A percentile compares a stretch with the other conserved stretches of the same genome.
phyloP scores from a whole-genome alignment of 768 basidiomycete species.

The Suillus cothurnatus region DNA sequence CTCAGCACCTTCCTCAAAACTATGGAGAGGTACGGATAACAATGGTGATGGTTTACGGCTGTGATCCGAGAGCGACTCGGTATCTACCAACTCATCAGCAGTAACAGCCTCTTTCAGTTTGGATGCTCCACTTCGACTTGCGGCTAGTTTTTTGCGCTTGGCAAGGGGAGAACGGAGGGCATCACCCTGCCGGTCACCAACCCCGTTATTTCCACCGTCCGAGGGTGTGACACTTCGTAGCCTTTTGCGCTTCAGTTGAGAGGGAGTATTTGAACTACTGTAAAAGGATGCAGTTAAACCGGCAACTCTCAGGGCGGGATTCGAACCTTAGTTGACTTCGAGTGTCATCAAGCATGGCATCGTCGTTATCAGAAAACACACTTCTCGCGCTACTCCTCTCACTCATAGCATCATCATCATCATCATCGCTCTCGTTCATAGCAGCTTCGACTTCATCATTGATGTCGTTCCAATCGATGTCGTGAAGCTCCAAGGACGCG shows the following conservation, averaged over 20 bases:
- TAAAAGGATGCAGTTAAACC: constrained; percentile 11
- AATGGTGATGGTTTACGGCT: constrained; percentile 16
- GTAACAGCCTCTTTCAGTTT: constrained; percentile 68
- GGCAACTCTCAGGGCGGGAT: constrained; percentile 23
- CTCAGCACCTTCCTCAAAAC: constrained; percentile 35
- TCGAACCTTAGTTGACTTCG: constrained; percentile 48
- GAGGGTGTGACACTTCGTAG: constrained; percentile 73
- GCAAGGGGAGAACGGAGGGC: constrained; percentile 67
- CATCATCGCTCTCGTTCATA: constrained; percentile 78
- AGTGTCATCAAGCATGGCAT: constrained; percentile 47
- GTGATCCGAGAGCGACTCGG: constrained; percentile 9
- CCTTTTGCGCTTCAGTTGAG: constrained; percentile 63
- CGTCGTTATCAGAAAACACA: constrained; percentile 53
- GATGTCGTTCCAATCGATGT: constrained; percentile 81
- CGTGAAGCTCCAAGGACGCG: constrained; percentile 49
- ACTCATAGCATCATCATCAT: constrained; percentile 40
- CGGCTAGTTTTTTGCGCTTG: constrained; percentile 77
- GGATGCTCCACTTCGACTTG: constrained; percentile 65
- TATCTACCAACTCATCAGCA: constrained; percentile 48
- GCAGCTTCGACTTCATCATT: constrained; percentile 88
- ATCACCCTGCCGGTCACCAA: constrained; percentile 38
- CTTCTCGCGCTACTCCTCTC: constrained; percentile 47
- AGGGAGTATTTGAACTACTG: constrained; percentile 43
- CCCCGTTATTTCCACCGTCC: constrained; percentile 45
- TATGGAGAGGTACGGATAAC: constrained; percentile 20